Base-by-base conservation (phyloP, 2,329 filamentous ascomycete genomes). In the Fusarium aywerte region DNA sequence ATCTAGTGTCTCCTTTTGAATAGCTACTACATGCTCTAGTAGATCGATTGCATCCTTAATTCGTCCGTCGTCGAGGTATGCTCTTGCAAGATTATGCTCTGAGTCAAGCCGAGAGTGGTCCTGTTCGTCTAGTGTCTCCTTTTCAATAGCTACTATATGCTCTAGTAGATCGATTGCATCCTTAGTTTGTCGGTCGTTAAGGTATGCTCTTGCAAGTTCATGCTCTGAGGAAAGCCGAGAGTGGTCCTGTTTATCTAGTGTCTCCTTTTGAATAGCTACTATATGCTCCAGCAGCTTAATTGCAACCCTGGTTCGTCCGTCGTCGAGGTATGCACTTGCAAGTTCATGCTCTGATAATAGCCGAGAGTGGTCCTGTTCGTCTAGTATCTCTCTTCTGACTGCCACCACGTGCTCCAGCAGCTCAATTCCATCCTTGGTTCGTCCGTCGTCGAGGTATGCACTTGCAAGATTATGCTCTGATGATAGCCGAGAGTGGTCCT, bases 41-140 rank as follows among this genome's bases (percentile, higher is more conserved):
- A 48, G 35, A 20, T 27, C 10, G 11, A 50, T 39, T 5, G 23
- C 33, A 21, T 31, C n/a, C 1, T 39, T 9, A 3, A 4, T 2
- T 7, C 12, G 8, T 2, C 10, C 3, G 8, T 27, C 7, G 2
- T 6, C 7, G 1, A 15, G 6, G 12, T 33, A 52, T 20, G 49
- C 20, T 0, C 2, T 6, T 27, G 13, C 49, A 2, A 52, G 49
- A 8, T 0, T 3, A 4, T 18, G 3, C 15, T 42, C 48, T 25
- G 49, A 25, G 9, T 2, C 1, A 5, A 52, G 8, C 4, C 20
- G 49, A 3, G 0, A 0, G 7, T 3, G 4, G 29, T 33, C 21
- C 6, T 43, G 16, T 7, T 43, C 21, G 0, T 15, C 38, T 3
- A 32, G 6, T 29, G 11, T 20, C 2, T 11, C 7, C 15, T 4